Evolutionary conservation across 1,284 basidiomycete genomes (phyloP).

Genomic region (Mycena citricolor): DNA sequence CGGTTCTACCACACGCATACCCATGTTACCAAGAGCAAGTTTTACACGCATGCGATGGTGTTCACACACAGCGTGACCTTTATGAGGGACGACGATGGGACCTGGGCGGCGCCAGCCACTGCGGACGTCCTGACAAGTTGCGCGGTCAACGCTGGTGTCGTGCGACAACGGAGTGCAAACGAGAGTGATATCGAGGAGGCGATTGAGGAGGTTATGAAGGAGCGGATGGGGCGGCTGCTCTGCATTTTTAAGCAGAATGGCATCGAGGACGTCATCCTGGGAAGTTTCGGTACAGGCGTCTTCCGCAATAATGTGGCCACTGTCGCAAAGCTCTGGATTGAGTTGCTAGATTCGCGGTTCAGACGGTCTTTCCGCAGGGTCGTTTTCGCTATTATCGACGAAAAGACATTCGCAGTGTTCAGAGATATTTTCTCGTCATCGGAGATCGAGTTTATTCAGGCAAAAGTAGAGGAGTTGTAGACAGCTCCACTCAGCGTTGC

Average conservation of each 20-base stretch:
- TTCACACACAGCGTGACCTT: slow-evolving; percentile 59
- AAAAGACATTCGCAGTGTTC: slow-evolving; percentile 51
- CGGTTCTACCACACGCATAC: slow-evolving; percentile 58
- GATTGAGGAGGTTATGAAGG: slow-evolving; percentile 59
- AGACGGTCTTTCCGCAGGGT: slow-evolving; percentile 56
- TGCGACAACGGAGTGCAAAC: slow-evolving; percentile 40
- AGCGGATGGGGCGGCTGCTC: slow-evolving; percentile 66
- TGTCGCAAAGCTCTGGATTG: slow-evolving; percentile 61
- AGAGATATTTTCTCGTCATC: slow-evolving; percentile 29
- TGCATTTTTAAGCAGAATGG: slow-evolving; percentile 62
- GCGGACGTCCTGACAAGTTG: slow-evolving; percentile 66
- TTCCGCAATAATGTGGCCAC: slow-evolving; percentile 60
- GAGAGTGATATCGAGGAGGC: slow-evolving; percentile 44
- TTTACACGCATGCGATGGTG: slow-evolving; percentile 69
- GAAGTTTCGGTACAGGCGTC: slow-evolving; percentile 74
- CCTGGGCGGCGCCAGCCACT: slow-evolving; percentile 52
- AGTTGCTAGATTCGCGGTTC: slow-evolving; percentile 57
- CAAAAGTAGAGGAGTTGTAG: too few species aligned
- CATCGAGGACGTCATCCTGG: slow-evolving; percentile 58
- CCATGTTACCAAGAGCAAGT: slow-evolving; percentile 48
- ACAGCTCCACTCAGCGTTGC: too few species aligned
- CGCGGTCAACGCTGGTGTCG: slow-evolving; percentile 69
- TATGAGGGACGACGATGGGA: slow-evolving; percentile 57
- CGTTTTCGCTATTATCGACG: slow-evolving; percentile 64
- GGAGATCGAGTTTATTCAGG: slow-evolving; percentile 7